phyloP scores from a whole-genome alignment of 495 filamentous ascomycete species.

The Saxispiralis lemnorum region DNA sequence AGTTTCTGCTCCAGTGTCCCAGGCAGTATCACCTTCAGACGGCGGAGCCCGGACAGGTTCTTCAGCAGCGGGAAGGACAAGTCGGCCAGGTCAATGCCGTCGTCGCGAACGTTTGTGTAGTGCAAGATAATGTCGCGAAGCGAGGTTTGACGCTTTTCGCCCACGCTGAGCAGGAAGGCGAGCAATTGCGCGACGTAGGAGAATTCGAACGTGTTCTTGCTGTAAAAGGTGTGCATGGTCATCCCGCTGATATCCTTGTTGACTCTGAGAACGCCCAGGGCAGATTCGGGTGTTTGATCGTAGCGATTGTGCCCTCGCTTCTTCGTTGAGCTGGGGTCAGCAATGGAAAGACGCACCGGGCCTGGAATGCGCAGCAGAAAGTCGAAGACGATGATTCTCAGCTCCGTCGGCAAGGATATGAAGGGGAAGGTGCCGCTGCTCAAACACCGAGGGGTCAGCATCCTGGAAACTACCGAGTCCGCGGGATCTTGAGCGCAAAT shows the following conservation, averaged over 20 bases:
- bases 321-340: conserved; percentile 1
- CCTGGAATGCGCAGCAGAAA: conserved; percentile 5
- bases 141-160: background rate
- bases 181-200: conserved; percentile 5
- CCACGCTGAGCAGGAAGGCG: conserved; percentile 5
- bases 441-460: too few relatives aligned
- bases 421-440: conserved; percentile 4
- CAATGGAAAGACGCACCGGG: background rate
- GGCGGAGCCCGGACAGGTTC: conserved; percentile 1
- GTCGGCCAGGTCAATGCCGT: conserved; percentile 6
- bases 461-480: too few relatives aligned
- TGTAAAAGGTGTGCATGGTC: conserved; percentile 10
- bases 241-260: conserved; percentile 11
- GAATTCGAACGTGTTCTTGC: conserved; percentile 6
- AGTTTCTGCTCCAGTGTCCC: too few relatives aligned
- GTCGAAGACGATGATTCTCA: conserved; percentile 9
- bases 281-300: background rate
- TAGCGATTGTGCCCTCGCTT: too few relatives aligned
- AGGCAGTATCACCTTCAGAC: conserved; percentile 4
- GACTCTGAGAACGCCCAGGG: conserved; percentile 5
- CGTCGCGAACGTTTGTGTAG: conserved; percentile 3
- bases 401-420: conserved; percentile 12
- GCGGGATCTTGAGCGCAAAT: too few relatives aligned
- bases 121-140: conserved; percentile 9
- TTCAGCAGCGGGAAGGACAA: conserved; percentile 2